These are phyloP conservation scores for Hymenoscyphus albidus DNA, from an alignment of 2,329 filamentous ascomycete genomes.

Conservation along the genomic window DNA sequence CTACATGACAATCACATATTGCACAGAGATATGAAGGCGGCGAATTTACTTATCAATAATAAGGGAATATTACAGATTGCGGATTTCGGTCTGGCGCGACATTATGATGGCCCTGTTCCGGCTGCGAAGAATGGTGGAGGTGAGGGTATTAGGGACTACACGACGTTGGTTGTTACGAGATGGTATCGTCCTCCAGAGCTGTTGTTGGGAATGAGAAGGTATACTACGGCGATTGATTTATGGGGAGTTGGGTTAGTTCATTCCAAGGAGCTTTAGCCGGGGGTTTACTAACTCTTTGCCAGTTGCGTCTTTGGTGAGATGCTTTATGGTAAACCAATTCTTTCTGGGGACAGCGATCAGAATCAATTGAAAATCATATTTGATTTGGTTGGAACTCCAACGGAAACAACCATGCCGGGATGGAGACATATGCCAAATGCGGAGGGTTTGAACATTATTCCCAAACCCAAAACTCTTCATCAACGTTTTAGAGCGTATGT, in stretches of 20 bases:
- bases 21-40: conserved; percentile 98
- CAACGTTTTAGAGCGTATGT: conserved; percentile 70
- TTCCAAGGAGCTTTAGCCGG: conserved; percentile 1
- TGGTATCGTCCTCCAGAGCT: conserved; percentile 97
- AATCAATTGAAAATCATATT: conserved; percentile 94
- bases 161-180: conserved; percentile 89
- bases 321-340: conserved; percentile 88
- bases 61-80: conserved; percentile 90
- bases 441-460: conserved; percentile 64
- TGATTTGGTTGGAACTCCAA: conserved; percentile 85
- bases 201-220: conserved; percentile 78
- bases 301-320: conserved; percentile 99
- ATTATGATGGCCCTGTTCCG: conserved; percentile 84
- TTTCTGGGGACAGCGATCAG: conserved; percentile 81
- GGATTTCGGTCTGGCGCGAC: conserved; percentile 90
- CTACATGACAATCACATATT: conserved; percentile 86
- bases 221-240: conserved; percentile 97
- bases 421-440: conserved; percentile 81
- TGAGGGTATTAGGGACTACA: conserved; percentile 85
- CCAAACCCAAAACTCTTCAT: conserved; percentile 61
- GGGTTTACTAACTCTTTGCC: conserved; percentile 26
- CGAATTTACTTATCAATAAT: conserved; percentile 95
- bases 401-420: conserved; percentile 86
- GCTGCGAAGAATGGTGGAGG: conserved; percentile 75
- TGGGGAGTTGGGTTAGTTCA: conserved; percentile 88